A percentile compares a stretch with the other conserved stretches of the same genome.
Evolutionary conservation across 257 asterid species (phyloP).

Genomic region (Nicotiana attenuata): DNA sequence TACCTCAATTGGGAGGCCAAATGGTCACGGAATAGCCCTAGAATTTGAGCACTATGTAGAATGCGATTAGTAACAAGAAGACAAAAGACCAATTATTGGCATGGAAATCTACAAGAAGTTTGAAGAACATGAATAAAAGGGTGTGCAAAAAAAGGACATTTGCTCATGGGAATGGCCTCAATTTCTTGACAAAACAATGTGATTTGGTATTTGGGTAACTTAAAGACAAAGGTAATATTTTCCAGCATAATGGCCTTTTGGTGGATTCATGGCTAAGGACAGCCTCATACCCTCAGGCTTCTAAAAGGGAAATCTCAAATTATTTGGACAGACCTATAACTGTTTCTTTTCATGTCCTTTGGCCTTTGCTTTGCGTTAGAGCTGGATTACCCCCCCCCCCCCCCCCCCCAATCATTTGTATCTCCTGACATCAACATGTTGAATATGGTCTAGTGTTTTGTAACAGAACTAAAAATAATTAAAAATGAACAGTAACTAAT

Average conservation of each 20-base stretch:
- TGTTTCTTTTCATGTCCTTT: neutral
- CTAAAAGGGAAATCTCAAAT: slow-evolving; percentile 4
- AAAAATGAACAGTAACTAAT: neutral
- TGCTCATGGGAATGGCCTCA: neutral
- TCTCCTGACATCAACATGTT: slow-evolving; percentile 5
- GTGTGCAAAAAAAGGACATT: neutral
- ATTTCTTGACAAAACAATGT: slow-evolving; percentile 1
- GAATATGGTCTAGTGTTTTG: neutral
- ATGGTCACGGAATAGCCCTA: neutral
- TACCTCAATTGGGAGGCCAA: neutral
- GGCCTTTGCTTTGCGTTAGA: neutral
- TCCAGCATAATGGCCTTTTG: neutral
- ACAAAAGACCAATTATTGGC: neutral
- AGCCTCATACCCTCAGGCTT: neutral
- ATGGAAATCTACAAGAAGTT: neutral
- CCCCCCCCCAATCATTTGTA: neutral
- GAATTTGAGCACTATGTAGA: neutral
- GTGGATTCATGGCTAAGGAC: neutral
- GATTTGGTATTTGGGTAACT: neutral
- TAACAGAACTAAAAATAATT: neutral
- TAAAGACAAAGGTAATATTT: neutral
- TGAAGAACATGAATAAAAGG: neutral
- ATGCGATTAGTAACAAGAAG: neutral
- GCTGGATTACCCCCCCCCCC: neutral
- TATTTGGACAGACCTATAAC: neutral